Evolutionary conservation across 179 eudicot species (phyloP), one percentile per base, ranked within the genome.

Genomic region (Beta lomatogona): DNA sequence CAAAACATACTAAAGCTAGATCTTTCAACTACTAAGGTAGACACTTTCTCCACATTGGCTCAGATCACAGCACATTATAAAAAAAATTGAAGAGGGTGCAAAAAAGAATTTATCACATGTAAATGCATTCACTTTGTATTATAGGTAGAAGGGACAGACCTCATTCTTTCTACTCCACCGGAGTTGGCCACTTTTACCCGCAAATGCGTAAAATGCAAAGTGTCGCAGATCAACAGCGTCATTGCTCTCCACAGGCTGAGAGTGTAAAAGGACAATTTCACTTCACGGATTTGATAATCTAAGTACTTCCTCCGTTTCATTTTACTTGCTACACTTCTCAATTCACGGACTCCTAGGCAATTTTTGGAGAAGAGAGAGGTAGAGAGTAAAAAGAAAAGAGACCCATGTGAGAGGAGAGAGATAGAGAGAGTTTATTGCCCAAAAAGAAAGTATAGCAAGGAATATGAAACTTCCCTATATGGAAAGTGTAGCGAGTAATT

Each of bases 121-220:
- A 54, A 54, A 55, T 50, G 60, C 10, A 71, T 71, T 25, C 4
- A 41, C 44, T 1, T 5, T 15, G 52, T 65, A 11, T 18, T n/a
- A 80, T 31, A 77, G 31, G 66, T 64, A 73, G 10, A 68, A 61
- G 71, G 66, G 76, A 54, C 71, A n/a, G 55, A 95, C 99, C 99
- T 96, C 98, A 64, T 90, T 91, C 88, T 90, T 94, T 83, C 94
- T 87, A 85, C 86, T 93, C 99, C 99, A 96, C 45, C 98, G 92
- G 69, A 88, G 88, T 76, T 89, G 88, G 82, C 99, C 99, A 80
- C 85, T 90, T 88, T 89, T 88, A 72, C 99, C 99, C 46, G 97
- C 96, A 88, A 91, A 94, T 74, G 99, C 99, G 86, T 91, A 96
- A 79, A 96, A 88, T 72, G 97, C 98, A 89, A 96, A 96, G 88